Evolutionary conservation across 2,329 filamentous ascomycete species (phyloP), one percentile per base, ranked within the genome.

Genomic region (Hymenotorrendiella dingleyae): DNA sequence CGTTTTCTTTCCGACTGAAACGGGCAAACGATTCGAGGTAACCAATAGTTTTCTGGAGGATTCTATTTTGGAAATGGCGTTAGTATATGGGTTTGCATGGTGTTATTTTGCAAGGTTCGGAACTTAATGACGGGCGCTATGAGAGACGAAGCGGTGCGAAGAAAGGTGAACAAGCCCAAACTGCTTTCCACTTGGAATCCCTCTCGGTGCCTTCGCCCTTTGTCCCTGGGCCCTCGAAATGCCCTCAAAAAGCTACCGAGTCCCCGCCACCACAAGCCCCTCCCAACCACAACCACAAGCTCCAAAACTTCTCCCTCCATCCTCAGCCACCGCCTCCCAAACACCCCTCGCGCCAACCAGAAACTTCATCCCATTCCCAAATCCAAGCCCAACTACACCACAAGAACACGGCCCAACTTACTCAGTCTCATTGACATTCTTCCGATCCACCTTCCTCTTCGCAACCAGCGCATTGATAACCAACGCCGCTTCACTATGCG

Each of bases 11-110:
- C 58, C 90, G 82, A 69, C 95, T 94, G 76, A 97, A 97, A 26
- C 93, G 86, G 14, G 90, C 85, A 67, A 98, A 98, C 50, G 89
- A 82, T 58, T 95, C 89, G 41, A 97, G 80, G 67, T 98, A 97
- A 61, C 90, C 87, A 53, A 89, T 76, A 20, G 91, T 96, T 65
- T 94, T 90, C 50, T 79, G 81, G 43, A 95, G 75, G 64, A 90
- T 89, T 60, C 80, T 85, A 19, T 22, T 4, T 29, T 3, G 17
- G 10, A 10, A 22, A n/a, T 7, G 11, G 11, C 16, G 4, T 34
- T 12, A 34, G 32, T 34, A 34, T n/a, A 22, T n/a, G 11, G 17
- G 19, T 22, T 14, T 21, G 11, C 30, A n/a, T n/a, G 3, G n/a
- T n/a, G n/a, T n/a, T n/a, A n/a, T n/a, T n/a, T n/a, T n/a, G n/a